Evolutionary conservation across 179 eudicot species (phyloP).

Genomic region (Silene vulgaris): DNA sequence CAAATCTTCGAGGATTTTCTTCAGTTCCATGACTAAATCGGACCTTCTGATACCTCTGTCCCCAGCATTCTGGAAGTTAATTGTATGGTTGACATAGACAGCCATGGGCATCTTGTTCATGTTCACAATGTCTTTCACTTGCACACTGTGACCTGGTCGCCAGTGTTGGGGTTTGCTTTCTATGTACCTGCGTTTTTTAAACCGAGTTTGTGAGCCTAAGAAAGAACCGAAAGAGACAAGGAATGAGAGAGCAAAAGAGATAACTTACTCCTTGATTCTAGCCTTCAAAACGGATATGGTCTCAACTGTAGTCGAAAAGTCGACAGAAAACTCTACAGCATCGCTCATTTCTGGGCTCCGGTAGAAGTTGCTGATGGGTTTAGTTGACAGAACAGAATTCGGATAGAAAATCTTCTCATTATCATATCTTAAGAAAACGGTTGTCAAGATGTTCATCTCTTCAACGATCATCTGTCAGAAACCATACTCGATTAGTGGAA

Average conservation of each 20-base stretch:
- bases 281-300: slow-evolving; percentile 52
- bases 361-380: slow-evolving; percentile 74
- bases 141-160: slow-evolving; percentile 54
- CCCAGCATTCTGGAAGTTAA: slow-evolving; percentile 60
- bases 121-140: slow-evolving; percentile 57
- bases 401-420: slow-evolving; percentile 70
- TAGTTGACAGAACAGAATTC: slow-evolving; percentile 60
- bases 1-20: slow-evolving; percentile 64
- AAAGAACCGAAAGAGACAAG: neutral
- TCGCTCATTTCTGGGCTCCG: slow-evolving; percentile 85
- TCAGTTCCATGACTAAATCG: slow-evolving; percentile 60
- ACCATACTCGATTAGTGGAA: neutral
- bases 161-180: slow-evolving; percentile 73
- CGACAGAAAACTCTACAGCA: slow-evolving; percentile 61
- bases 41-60: slow-evolving; percentile 53
- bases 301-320: slow-evolving; percentile 56
- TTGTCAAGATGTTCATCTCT: slow-evolving; percentile 82
- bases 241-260: neutral
- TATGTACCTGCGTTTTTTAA: slow-evolving; percentile 44
- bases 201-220: neutral
- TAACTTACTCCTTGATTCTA: slow-evolving; percentile 54
- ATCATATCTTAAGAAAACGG: slow-evolving; percentile 63
- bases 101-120: slow-evolving; percentile 63
- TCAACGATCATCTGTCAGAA: slow-evolving; percentile 53
- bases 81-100: slow-evolving; percentile 63